Evolutionary conservation across 2,329 filamentous ascomycete genomes (phyloP), one percentile per base, ranked within the genome.

Genomic region (Cladosporium sp.): DNA sequence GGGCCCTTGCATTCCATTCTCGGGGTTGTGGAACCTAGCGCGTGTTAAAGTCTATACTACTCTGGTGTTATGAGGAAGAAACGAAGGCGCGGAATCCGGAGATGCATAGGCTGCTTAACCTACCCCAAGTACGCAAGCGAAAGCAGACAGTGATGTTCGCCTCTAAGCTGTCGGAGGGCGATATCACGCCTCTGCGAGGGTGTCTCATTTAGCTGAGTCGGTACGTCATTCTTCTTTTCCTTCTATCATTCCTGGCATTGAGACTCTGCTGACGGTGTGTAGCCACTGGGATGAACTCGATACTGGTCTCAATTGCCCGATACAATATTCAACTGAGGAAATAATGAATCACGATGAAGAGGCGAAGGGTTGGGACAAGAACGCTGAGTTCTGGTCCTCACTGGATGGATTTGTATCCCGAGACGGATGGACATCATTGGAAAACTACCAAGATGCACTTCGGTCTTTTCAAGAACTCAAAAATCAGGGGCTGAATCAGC

Each of bases 381-480:
- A 57, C 48, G 70, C 68, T 11, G 74, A 79, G 58, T 79, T 79
- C 59, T 79, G 76, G 74, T 72, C 76, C 54, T 70, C 67, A 58
- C 65, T 80, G 65, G 69, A 75, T 39, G 70, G 70, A 11, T 70
- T 79, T 67, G 74, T 79, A 36, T 64, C 71, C 60, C 71, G 77
- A 34, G 77, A 79, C 72, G 76, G 78, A 36, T 80, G 76, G 74
- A 78, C 76, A 18, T 66, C 73, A 21, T 71, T 73, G 64, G 72
- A 78, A 57, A 73, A 72, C 34, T 79, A 78, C 59, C 70, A 76
- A 18, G 69, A 76, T 67, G 76, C 77, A 48, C 68, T 77, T 34
- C 67, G 74, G 25, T 70, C 79, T 58, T 80, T 79, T 64, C 69
- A 67, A 48, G 71, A 76, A 34, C 68, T 79, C 43, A 69, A 75